phyloP scores from a whole-genome alignment of 2,329 filamentous ascomycete species.

The Fusarium hainanense region DNA sequence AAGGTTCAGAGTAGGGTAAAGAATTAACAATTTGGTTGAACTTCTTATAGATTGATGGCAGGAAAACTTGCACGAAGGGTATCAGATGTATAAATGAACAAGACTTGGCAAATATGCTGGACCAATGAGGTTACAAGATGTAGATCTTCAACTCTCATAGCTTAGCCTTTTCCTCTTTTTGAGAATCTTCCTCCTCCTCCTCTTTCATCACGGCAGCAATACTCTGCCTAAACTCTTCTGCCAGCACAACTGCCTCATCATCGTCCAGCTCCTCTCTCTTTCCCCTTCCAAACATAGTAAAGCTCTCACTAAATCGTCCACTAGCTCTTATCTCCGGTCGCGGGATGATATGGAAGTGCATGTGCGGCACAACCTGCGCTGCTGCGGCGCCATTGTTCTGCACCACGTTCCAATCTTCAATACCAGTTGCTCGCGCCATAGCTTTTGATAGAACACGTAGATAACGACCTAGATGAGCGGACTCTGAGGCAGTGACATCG shows the following conservation, averaged over 20 bases:
- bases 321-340: slow-evolving; percentile 74
- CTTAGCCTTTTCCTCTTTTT: slow-evolving; percentile 49
- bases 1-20: background rate
- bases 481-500: slow-evolving; percentile 72
- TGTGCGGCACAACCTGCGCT: slow-evolving; percentile 91
- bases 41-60: background rate
- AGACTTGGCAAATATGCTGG: slow-evolving; percentile 1
- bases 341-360: slow-evolving; percentile 95
- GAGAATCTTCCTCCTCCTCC: slow-evolving; percentile 40
- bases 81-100: slow-evolving; percentile 7
- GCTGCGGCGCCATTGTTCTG: slow-evolving; percentile 94
- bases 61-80: slow-evolving; percentile 18
- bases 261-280: slow-evolving; percentile 80
- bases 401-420: slow-evolving; percentile 93
- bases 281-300: slow-evolving; percentile 86
- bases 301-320: slow-evolving; percentile 68
- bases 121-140: slow-evolving; percentile 23
- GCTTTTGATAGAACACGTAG: slow-evolving; percentile 79
- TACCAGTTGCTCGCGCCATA: slow-evolving; percentile 74
- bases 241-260: slow-evolving; percentile 73
- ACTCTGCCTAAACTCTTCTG: slow-evolving; percentile 62
- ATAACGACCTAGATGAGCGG: slow-evolving; percentile 72
- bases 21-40: background rate
- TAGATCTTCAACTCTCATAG: slow-evolving; percentile 46
- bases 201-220: slow-evolving; percentile 61